Conservation (phyloP, 352 stramenopile species). For the Globisporangium splendens region DNA sequence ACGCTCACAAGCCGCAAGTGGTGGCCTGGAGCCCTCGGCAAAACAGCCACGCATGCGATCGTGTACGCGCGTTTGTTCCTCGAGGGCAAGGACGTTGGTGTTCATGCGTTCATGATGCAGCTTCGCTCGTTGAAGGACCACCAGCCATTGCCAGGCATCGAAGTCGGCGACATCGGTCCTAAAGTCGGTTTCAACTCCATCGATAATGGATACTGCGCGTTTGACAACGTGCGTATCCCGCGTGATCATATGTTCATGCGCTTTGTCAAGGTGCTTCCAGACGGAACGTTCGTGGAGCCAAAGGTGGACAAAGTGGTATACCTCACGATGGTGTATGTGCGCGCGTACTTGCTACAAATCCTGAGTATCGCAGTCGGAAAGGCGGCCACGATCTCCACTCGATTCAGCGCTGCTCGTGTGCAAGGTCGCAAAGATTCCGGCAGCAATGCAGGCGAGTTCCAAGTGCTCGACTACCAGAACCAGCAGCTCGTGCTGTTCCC, state of each 20-base stretch:
- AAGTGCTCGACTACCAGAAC: conserved; percentile 39
- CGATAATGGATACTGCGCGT: conserved; percentile 89
- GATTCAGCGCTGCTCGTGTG: conserved; percentile 27
- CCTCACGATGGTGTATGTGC: conserved; percentile 33
- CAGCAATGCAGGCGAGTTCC: conserved; percentile 24
- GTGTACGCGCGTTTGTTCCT: conserved; percentile 85
- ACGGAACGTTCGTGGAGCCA: conserved; percentile 56
- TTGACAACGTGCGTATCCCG: conserved; percentile 87
- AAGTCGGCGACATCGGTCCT: conserved; percentile 89
- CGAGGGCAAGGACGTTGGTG: conserved; percentile 64
- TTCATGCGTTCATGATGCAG: conserved; percentile 94
- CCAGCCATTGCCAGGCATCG: conserved; percentile 78
- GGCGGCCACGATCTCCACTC: conserved; percentile 21
- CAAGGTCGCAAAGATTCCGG: conserved; percentile 13
- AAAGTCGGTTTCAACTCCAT: conserved; percentile 91
- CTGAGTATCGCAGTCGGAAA: conserved; percentile 12
- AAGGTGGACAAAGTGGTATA: conserved; percentile 59
- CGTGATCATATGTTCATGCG: conserved; percentile 57
- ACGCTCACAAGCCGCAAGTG: conserved; percentile 94
- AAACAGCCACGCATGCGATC: conserved; percentile 90
- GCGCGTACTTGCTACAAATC: conserved; percentile 18
- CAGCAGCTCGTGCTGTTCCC: conserved; percentile 35
- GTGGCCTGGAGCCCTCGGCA: conserved; percentile 92
- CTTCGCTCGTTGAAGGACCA: conserved; percentile 80
- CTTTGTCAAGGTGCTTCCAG: conserved; percentile 38